phyloP scores from a whole-genome alignment of 345 rosid genomes.

The Nasturtium officinale region DNA sequence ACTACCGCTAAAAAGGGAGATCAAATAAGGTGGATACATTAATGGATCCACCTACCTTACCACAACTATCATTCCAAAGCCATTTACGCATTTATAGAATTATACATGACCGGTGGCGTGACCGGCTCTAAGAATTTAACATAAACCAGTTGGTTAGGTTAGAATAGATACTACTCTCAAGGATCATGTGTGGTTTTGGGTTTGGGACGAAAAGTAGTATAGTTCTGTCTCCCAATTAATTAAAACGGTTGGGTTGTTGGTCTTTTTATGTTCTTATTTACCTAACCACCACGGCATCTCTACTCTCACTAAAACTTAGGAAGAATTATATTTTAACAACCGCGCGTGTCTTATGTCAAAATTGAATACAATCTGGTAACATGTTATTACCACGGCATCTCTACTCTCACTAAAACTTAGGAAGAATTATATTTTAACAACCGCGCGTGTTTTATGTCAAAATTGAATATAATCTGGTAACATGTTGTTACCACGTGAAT shows the following conservation, averaged over 20 bases:
- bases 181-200: constrained; percentile 33
- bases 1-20: constrained; percentile 4
- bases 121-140: not conserved
- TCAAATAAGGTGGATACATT: constrained; percentile 17
- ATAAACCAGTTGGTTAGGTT: constrained; percentile 6
- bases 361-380: not conserved
- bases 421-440: not conserved
- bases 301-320: too few relatives aligned
- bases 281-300: constrained; percentile 34
- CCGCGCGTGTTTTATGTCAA: not conserved
- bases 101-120: constrained; percentile 19
- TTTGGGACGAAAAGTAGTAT: constrained; percentile 9
- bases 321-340: not conserved
- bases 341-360: not conserved
- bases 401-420: not conserved
- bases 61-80: constrained; percentile 9
- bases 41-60: constrained; percentile 23
- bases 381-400: constrained; percentile 18
- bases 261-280: constrained; percentile 21
- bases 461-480: not conserved
- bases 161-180: constrained; percentile 16
- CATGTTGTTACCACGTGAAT: not conserved
- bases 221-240: constrained; percentile 30
- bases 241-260: constrained; percentile 25
- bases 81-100: constrained; percentile 23